These are phyloP conservation scores for Aphanocladium album DNA, from an alignment of 2,329 filamentous ascomycete genomes.

Conservation along the genomic window DNA sequence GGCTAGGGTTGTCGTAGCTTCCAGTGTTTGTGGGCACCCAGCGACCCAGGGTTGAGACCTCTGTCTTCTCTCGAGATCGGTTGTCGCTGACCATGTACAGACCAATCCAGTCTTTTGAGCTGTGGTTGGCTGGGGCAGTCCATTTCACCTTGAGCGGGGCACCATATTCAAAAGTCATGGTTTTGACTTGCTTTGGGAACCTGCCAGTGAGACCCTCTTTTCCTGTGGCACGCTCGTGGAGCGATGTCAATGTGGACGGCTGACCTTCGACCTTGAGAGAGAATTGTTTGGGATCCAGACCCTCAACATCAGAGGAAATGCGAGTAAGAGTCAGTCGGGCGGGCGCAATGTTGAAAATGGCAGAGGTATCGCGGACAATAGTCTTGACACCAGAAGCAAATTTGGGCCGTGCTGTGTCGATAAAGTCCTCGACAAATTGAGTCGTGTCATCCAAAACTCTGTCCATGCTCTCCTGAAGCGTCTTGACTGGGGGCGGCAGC, in stretches of 20 bases:
- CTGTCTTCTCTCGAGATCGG: constrained; percentile 74
- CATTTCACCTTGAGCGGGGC: constrained; percentile 85
- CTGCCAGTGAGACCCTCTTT: constrained; percentile 69
- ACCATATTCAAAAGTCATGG: constrained; percentile 80
- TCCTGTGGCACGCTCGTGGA: constrained; percentile 58
- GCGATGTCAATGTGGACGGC: constrained; percentile 41
- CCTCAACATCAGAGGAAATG: constrained; percentile 73
- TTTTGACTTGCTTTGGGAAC: constrained; percentile 65
- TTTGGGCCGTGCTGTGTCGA: constrained; percentile 80
- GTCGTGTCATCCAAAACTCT: constrained; percentile 79
- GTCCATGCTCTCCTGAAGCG: constrained; percentile 82
- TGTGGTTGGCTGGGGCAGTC: constrained; percentile 82
- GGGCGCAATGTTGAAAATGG: constrained; percentile 84
- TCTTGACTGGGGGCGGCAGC: constrained; percentile 75
- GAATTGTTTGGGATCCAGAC: constrained; percentile 75
- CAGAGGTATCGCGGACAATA: constrained; percentile 81
- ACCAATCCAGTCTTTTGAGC: constrained; percentile 90
- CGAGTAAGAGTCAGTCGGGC: constrained; percentile 78
- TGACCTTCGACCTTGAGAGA: constrained; percentile 69
- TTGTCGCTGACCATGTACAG: constrained; percentile 97
- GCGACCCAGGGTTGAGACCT: constrained; percentile 78
- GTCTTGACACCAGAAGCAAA: constrained; percentile 80
- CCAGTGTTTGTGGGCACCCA: constrained; percentile 80
- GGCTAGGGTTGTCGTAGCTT: constrained; percentile 68
- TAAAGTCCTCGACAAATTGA: constrained; percentile 84